Base-by-base conservation (phyloP, 2,329 filamentous ascomycete species). In the Fusarium denticulatum region DNA sequence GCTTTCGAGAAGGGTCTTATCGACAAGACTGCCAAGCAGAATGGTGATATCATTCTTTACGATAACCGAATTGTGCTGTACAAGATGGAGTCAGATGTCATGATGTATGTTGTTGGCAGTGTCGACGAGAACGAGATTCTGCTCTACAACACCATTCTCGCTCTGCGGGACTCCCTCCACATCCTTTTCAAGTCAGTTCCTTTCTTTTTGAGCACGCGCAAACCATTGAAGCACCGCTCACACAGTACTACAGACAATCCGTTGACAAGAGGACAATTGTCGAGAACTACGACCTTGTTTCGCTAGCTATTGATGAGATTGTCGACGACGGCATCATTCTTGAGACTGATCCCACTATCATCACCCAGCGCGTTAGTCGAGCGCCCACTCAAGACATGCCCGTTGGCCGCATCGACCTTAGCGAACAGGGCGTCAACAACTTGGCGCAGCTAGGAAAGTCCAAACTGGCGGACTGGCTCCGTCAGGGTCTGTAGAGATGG, bases 251-350 rank as follows among this genome's bases (percentile, higher is more conserved):
- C 76, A 97, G 94, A 84, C 96, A 97, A 88, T 94, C 94, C 39
- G 95, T 97, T 57, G 96, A 99, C 86, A 98, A 98, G 89, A 92
- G 96, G 76, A 98, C 96, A 65, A 95, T 98, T 76, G 92, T 98
- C 80, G 96, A 99, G 85, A 98, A 98, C 89, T 99, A 98, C 87
- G 96, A 98, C 83, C 89, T 98, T 28, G 94, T 98, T 71, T 93
- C 95, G 20, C 90, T 99, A 60, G 94, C 95, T 49, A 94, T 99
- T 74, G 96, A 99, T 83, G 96, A 99, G 84, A 96, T 97, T 71
- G 90, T 97, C 60, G 95, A 97, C 83, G 95, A 97, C 80, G 96
- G 96, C 69, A 97, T 98, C 81, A 96, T 99, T 78, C 90, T 99
- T 70, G 96, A 99, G 86, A 98, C 96, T 2, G 96, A 99, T 82